Conservation (phyloP, 148 eudicot species). For the Heliosperma pusillum region DNA sequence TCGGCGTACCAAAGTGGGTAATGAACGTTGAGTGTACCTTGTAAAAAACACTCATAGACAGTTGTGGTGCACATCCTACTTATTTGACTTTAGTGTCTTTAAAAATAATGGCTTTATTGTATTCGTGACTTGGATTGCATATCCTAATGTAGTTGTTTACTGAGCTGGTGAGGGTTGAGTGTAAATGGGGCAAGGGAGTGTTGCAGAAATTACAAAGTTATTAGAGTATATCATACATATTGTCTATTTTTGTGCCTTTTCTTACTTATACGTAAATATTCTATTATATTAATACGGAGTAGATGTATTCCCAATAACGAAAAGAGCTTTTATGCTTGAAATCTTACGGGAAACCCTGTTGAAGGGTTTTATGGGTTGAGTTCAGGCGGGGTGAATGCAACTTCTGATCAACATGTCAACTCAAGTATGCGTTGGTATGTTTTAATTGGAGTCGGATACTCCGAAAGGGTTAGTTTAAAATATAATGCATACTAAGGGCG, state of each 20-base stretch:
- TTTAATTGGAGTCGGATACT: not conserved
- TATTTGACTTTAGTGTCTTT: conserved; percentile 13
- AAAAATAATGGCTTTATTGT: not conserved
- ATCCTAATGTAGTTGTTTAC: not conserved
- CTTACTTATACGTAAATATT: not conserved
- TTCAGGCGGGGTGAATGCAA: not conserved
- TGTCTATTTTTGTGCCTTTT: not conserved
- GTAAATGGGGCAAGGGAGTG: not conserved
- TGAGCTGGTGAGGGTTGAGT: conserved; percentile 5
- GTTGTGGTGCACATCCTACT: conserved; percentile 5
- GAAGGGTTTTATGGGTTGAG: not conserved
- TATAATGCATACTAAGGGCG: not conserved
- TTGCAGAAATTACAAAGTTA: not conserved
- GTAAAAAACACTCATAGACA: not conserved
- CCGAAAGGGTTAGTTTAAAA: not conserved
- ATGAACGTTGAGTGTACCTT: not conserved
- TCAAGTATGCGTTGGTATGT: not conserved
- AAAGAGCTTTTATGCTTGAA: not conserved
- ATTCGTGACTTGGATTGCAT: not conserved
- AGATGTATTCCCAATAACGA: not conserved
- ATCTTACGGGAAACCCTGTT: not conserved
- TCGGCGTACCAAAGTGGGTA: conserved; percentile 18
- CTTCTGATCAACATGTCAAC: not conserved
- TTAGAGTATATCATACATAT: not conserved
- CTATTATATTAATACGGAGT: not conserved